Conservation (phyloP, 768 basidiomycete species). For the Amanita inopinata region DNA sequence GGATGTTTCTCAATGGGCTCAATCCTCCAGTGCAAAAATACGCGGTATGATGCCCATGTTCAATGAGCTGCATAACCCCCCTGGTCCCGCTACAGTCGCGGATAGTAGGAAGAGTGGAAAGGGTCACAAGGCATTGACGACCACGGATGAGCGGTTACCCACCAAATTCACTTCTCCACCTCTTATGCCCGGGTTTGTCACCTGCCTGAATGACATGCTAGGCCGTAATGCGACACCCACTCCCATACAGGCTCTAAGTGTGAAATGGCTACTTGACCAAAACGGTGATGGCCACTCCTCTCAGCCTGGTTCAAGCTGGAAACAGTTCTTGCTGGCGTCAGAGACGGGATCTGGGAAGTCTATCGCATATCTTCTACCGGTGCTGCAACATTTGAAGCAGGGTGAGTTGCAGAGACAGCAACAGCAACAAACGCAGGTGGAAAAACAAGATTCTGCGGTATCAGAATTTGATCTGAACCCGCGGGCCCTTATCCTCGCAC, state of each 20-base stretch:
- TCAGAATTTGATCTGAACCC: conserved; percentile 32
- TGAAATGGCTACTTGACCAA: conserved; percentile 50
- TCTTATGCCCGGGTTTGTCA: conserved; percentile 53
- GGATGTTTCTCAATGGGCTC: background rate
- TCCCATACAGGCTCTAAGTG: conserved; percentile 66
- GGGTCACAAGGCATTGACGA: background rate
- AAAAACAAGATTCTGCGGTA: too few relatives aligned
- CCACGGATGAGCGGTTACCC: conserved; percentile 13
- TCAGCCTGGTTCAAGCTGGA: conserved; percentile 20
- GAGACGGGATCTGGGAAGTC: conserved; percentile 93
- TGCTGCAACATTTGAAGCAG: conserved; percentile 69
- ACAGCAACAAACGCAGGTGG: too few relatives aligned
- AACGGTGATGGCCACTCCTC: conserved; percentile 13
- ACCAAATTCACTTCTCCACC: conserved; percentile 58
- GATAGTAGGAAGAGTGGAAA: background rate
- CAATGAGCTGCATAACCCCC: conserved; percentile 5
- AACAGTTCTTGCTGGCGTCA: conserved; percentile 64
- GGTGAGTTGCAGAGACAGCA: conserved; percentile 31
- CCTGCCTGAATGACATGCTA: conserved; percentile 46
- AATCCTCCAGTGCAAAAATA: background rate
- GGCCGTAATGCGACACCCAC: conserved; percentile 54
- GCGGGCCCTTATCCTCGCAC: conserved; percentile 72
- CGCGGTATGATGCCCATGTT: conserved; percentile 4
- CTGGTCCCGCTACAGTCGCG: conserved; percentile 2
- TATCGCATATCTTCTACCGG: conserved; percentile 79